A percentile compares a stretch with the other conserved stretches of the same genome.
Evolutionary conservation across 139 green algal species (phyloP).

Genomic region (Mesotaenium endlicherianum): DNA sequence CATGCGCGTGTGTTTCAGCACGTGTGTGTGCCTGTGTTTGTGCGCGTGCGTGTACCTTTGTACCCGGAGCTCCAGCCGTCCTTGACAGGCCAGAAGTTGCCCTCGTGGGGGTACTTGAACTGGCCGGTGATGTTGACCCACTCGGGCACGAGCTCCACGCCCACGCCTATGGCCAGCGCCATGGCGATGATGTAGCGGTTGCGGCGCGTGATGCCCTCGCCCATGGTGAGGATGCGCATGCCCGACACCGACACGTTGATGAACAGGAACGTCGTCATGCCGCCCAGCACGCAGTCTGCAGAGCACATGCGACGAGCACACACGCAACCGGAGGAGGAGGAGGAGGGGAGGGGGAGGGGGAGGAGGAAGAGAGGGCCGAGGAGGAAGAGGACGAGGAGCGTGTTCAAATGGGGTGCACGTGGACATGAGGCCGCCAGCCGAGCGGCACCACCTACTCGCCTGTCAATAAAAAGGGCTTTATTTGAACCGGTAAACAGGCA

Average conservation of each 20-base stretch:
- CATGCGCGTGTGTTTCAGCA: not conserved
- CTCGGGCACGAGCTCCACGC: conserved; percentile 47
- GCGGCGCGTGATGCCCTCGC: conserved; percentile 24
- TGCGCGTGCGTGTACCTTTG: not conserved
- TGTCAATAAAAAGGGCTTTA: no score
- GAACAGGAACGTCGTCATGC: conserved; percentile 65
- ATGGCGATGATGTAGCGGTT: conserved; percentile 58
- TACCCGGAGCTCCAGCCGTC: conserved; percentile 12
- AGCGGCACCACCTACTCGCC: no score
- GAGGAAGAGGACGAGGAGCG: no score
- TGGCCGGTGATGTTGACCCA: conserved; percentile 37
- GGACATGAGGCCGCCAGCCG: no score
- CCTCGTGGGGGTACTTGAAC: conserved; percentile 2
- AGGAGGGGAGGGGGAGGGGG: not conserved
- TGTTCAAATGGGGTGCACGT: no score
- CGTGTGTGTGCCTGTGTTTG: no score
- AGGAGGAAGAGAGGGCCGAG: no score
- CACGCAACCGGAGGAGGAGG: no score
- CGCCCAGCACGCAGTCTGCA: conserved; percentile 67
- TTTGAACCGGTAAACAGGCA: no score
- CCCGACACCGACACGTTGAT: conserved; percentile 53
- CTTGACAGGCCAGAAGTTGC: conserved; percentile 38
- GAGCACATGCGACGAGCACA: no score
- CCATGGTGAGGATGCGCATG: conserved; percentile 36
- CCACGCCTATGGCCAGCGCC: conserved; percentile 48